phyloP scores from a whole-genome alignment of 2,329 filamentous ascomycete species.

The Xylaria sp. region DNA sequence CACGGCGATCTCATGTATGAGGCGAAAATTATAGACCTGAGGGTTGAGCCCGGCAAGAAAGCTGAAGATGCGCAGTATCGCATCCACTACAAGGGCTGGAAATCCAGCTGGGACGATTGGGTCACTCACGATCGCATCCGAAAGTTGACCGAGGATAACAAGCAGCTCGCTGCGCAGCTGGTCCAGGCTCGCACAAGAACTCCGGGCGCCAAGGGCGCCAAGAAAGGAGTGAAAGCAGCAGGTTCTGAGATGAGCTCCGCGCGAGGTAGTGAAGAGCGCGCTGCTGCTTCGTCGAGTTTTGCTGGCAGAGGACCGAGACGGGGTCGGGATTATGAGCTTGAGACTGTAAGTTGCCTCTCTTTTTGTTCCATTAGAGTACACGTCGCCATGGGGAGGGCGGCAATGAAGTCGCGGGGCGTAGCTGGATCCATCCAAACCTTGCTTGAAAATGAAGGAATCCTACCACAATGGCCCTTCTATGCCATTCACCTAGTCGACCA shows the following conservation, averaged over 20 bases:
- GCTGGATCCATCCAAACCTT: slow-evolving; percentile 4
- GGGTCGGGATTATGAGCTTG: slow-evolving; percentile 82
- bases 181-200: slow-evolving; percentile 61
- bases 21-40: slow-evolving; percentile 88
- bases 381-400: neutral
- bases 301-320: slow-evolving; percentile 77
- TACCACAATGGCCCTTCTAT: neutral
- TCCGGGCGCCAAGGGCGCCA: slow-evolving; percentile 59
- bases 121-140: slow-evolving; percentile 92
- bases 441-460: slow-evolving; percentile 5
- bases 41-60: slow-evolving; percentile 48
- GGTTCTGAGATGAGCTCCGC: slow-evolving; percentile 71
- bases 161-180: slow-evolving; percentile 82
- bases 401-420: slow-evolving; percentile 19
- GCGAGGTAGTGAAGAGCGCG: slow-evolving; percentile 82
- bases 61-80: slow-evolving; percentile 83
- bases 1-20: slow-evolving; percentile 98
- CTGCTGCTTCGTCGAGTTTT: slow-evolving; percentile 68
- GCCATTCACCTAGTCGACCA: slow-evolving; percentile 4
- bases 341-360: slow-evolving; percentile 70
- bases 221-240: slow-evolving; percentile 58
- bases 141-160: slow-evolving; percentile 95
- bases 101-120: slow-evolving; percentile 99
- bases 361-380: slow-evolving; percentile 28
- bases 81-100: slow-evolving; percentile 99